phyloP scores from a whole-genome alignment of 345 rosid genomes.

The Brassica napus region Da-Ae NC_063450.1:14442501-14443000 shows the following conservation, averaged over 20 bases:
- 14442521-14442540: constrained; percentile 79
- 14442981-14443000: constrained; percentile 47
- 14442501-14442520: background rate
- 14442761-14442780: constrained; percentile 55
- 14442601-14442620: constrained; percentile 67
- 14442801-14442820: constrained; percentile 50
- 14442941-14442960: constrained; percentile 72
- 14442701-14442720: constrained; percentile 47
- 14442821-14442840: constrained; percentile 75
- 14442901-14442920: constrained; percentile 82
- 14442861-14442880: constrained; percentile 62
- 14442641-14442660: constrained; percentile 61
- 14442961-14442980: constrained; percentile 52
- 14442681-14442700: constrained; percentile 29
- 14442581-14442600: constrained; percentile 87
- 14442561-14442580: constrained; percentile 69
- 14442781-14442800: constrained; percentile 50
- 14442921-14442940: constrained; percentile 72
- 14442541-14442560: constrained; percentile 92
- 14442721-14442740: constrained; percentile 43
- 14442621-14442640: constrained; percentile 62
- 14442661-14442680: constrained; percentile 34
- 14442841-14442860: constrained; percentile 59
- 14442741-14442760: constrained; percentile 66
- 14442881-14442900: constrained; percentile 71